Evolutionary conservation across 768 basidiomycete genomes (phyloP).

Genomic region (Collybiopsis confluens): DNA sequence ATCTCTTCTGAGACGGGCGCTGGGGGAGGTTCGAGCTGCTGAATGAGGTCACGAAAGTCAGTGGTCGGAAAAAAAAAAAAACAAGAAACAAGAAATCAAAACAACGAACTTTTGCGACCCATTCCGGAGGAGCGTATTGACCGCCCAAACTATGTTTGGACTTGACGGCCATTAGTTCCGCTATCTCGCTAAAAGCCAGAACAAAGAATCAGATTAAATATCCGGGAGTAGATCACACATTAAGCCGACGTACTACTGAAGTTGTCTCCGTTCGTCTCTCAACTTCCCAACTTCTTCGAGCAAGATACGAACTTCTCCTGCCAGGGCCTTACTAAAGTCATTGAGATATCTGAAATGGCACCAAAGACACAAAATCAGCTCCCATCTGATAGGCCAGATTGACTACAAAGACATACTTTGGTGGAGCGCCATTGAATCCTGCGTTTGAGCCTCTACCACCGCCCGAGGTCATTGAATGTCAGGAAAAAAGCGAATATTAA

Average conservation of each 20-base stretch:
- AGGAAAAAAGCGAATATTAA: neutral
- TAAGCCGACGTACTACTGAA: constrained; percentile 67
- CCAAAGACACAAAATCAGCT: neutral
- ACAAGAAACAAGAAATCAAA: neutral
- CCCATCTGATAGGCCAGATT: too few species aligned
- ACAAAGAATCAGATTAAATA: too few species aligned
- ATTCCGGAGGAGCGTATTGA: constrained; percentile 65
- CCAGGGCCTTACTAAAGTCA: constrained; percentile 81
- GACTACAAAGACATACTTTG: neutral
- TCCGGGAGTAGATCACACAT: constrained; percentile 3
- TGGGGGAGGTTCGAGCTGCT: constrained; percentile 9
- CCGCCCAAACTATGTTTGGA: constrained; percentile 80
- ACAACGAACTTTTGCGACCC: constrained; percentile 56
- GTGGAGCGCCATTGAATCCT: constrained; percentile 2
- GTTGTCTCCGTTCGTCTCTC: constrained; percentile 65
- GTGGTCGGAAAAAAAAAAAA: neutral
- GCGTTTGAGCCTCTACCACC: constrained; percentile 4
- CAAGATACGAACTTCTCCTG: constrained; percentile 73
- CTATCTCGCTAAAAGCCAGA: constrained; percentile 62
- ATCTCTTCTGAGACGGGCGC: constrained; percentile 28
- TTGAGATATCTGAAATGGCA: constrained; percentile 54
- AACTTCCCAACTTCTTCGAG: constrained; percentile 78
- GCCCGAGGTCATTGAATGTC: constrained; percentile 1
- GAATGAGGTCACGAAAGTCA: neutral
- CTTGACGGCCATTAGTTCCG: constrained; percentile 78